Conservation (phyloP, 306 rosid genomes). For the Prinsepia uniflora region DNA sequence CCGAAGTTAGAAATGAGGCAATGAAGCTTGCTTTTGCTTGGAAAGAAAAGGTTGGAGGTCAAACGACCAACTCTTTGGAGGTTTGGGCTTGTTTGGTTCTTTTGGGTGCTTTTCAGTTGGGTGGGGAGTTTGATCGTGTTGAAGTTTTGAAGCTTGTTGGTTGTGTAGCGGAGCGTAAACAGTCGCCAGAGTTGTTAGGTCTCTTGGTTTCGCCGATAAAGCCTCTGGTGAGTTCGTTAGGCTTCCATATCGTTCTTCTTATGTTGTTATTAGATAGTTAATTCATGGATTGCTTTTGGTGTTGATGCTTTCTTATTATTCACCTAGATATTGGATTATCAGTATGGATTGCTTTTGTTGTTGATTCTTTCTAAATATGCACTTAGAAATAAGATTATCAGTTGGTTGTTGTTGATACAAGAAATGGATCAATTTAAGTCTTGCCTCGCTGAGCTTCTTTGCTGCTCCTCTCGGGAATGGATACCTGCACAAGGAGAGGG, state of each 20-base stretch:
- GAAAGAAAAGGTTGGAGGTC: slow-evolving; percentile 26
- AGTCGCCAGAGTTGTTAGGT: slow-evolving; percentile 35
- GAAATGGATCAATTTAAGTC: too few species aligned
- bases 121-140: slow-evolving; percentile 24
- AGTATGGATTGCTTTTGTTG: too few species aligned
- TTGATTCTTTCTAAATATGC: too few species aligned
- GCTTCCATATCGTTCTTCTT: neutral
- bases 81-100: slow-evolving; percentile 32
- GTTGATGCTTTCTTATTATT: neutral
- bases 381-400: neutral
- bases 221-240: slow-evolving; percentile 33
- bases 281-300: neutral
- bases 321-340: neutral
- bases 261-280: neutral
- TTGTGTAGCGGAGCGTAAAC: slow-evolving; percentile 17
- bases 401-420: too few species aligned
- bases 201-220: slow-evolving; percentile 34
- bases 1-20: slow-evolving; percentile 25
- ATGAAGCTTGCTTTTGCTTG: slow-evolving; percentile 25
- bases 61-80: slow-evolving; percentile 21
- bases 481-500: too few species aligned
- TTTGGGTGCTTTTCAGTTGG: slow-evolving; percentile 31
- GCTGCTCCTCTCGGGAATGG: too few species aligned
- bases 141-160: slow-evolving; percentile 28
- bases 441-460: too few species aligned